Evolutionary conservation across 2,329 filamentous ascomycete genomes (phyloP).

Genomic region (Rugonectria rugulosa): DNA sequence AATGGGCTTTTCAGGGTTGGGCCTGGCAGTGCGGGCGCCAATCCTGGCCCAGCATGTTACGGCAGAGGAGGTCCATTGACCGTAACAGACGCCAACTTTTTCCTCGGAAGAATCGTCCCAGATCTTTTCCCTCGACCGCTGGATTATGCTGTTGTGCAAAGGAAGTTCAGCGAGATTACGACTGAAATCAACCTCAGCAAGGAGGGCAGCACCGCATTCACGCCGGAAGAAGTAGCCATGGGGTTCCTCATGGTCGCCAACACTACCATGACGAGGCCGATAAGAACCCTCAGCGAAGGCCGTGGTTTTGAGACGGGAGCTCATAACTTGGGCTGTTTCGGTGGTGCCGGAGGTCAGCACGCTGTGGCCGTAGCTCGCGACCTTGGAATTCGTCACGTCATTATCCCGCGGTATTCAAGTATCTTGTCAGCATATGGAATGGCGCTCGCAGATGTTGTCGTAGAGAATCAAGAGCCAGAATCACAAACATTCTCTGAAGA

Average conservation of each 20-base stretch:
- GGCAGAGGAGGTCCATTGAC: slow-evolving; percentile 74
- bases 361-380: slow-evolving; percentile 52
- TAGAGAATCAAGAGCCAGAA: slow-evolving; percentile 49
- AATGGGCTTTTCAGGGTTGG: slow-evolving; percentile 77
- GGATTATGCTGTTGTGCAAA: slow-evolving; percentile 48
- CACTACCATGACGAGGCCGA: slow-evolving; percentile 77
- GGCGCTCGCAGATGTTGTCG: slow-evolving; percentile 54
- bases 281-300: slow-evolving; percentile 49
- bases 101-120: slow-evolving; percentile 66
- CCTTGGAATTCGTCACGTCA: slow-evolving; percentile 51
- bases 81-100: slow-evolving; percentile 76
- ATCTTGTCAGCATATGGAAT: slow-evolving; percentile 57
- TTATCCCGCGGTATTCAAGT: slow-evolving; percentile 55
- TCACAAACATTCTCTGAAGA: slow-evolving; percentile 39
- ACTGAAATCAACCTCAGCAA: slow-evolving; percentile 35
- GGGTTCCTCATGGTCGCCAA: slow-evolving; percentile 80
- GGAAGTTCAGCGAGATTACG: slow-evolving; percentile 53
- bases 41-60: slow-evolving; percentile 77
- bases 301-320: slow-evolving; percentile 37
- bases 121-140: slow-evolving; percentile 67
- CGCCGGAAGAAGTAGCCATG: slow-evolving; percentile 56
- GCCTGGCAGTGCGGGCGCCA: slow-evolving; percentile 74
- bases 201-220: slow-evolving; percentile 25
- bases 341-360: slow-evolving; percentile 52
- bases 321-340: slow-evolving; percentile 41